Percentiles rank a stretch among this genome's conserved stretches.
These are phyloP conservation scores for Tricholoma flavovirens DNA, from an alignment of 768 basidiomycete species.

Conservation along the genomic window DNA sequence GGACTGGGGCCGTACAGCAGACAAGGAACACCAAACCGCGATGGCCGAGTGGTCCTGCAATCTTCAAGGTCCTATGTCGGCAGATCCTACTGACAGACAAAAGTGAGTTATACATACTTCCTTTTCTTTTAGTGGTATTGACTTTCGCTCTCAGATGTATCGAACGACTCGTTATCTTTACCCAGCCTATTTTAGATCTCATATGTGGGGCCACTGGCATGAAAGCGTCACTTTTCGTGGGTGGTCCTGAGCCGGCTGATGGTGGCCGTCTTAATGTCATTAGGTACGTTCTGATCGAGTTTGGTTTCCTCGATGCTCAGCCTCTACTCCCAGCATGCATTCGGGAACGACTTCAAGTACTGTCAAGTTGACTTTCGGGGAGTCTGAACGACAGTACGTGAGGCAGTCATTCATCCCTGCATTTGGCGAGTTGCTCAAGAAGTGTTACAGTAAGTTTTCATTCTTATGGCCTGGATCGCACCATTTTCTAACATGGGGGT, in stretches of 20 bases:
- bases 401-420: slow-evolving; percentile 12
- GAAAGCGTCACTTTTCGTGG: slow-evolving; percentile 10
- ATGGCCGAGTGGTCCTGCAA: not conserved
- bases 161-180: not conserved
- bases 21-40: not conserved
- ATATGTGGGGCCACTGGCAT: slow-evolving; percentile 10
- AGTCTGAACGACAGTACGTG: slow-evolving; percentile 6
- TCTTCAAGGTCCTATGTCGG: not conserved
- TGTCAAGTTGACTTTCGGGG: slow-evolving; percentile 15
- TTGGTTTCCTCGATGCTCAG: not conserved
- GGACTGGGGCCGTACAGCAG: not conserved
- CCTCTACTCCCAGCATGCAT: slow-evolving; percentile 11
- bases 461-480: not conserved
- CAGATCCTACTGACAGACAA: not conserved
- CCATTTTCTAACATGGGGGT: not conserved
- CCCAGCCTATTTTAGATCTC: slow-evolving; percentile 9
- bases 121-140: not conserved
- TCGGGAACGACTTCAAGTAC: slow-evolving; percentile 14
- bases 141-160: not conserved
- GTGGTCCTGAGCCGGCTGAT: slow-evolving; percentile 6
- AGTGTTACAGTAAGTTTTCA: slow-evolving; percentile 2
- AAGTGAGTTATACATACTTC: not conserved
- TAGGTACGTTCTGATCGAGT: not conserved
- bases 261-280: not conserved
- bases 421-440: slow-evolving; percentile 13